phyloP scores from a whole-genome alignment of 2,329 filamentous ascomycete species.

The Achaetomium macrosporum region DNA sequence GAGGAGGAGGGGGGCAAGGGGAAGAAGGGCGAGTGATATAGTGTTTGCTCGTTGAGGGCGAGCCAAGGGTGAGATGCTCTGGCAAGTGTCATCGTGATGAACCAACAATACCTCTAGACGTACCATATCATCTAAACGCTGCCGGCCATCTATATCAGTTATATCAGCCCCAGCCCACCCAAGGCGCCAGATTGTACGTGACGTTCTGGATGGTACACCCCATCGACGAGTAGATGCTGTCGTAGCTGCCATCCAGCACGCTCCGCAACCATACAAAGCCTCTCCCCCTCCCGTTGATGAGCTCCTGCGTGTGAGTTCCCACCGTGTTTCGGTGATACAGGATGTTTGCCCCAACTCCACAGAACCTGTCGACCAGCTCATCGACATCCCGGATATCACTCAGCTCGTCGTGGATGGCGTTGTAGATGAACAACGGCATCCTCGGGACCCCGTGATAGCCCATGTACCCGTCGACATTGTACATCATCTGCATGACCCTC shows the following conservation, averaged over 20 bases:
- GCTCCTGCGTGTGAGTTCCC: conserved; percentile 36
- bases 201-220: conserved; percentile 21
- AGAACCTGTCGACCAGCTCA: conserved; percentile 34
- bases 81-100: too few species aligned
- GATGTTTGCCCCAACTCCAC: conserved; percentile 37
- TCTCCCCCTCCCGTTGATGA: conserved; percentile 21
- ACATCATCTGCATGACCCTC: conserved; percentile 24
- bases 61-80: not conserved
- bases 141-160: not conserved
- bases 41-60: too few species aligned
- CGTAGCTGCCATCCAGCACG: conserved; percentile 17
- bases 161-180: conserved; percentile 2
- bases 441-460: conserved; percentile 37
- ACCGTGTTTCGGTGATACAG: conserved; percentile 38
- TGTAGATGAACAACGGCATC: conserved; percentile 43
- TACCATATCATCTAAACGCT: not conserved
- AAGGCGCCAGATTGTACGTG: conserved; percentile 13
- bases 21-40: not conserved
- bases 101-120: too few species aligned
- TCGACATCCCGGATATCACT: conserved; percentile 38
- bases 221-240: conserved; percentile 8
- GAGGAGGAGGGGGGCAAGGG: not conserved
- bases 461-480: conserved; percentile 30
- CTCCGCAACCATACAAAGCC: conserved; percentile 23
- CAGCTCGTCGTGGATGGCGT: conserved; percentile 40